These are phyloP conservation scores for Friedmanniomyces endolithicus DNA, from an alignment of 495 filamentous ascomycete genomes.

Conservation along the genomic window DNA sequence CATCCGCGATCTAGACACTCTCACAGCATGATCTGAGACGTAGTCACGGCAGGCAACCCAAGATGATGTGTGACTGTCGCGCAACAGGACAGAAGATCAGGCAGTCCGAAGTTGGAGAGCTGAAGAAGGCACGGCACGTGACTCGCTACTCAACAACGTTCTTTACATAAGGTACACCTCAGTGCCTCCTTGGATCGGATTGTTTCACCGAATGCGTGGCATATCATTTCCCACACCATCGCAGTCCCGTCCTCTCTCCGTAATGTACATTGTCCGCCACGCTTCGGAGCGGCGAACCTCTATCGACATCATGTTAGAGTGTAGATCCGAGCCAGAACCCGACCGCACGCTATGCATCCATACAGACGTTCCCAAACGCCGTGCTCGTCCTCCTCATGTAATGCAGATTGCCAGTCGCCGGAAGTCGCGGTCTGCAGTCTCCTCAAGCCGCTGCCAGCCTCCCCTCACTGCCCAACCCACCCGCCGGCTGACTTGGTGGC, in stretches of 20 bases:
- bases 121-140: too few relatives aligned
- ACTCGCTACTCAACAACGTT: too few relatives aligned
- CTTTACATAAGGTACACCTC: too few relatives aligned
- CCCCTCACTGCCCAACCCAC: slow-evolving; percentile 12
- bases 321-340: neutral
- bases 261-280: neutral
- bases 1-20: neutral
- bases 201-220: too few relatives aligned
- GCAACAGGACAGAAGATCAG: too few relatives aligned
- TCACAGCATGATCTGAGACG: neutral
- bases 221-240: too few relatives aligned
- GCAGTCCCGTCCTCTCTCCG: neutral
- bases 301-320: neutral
- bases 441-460: slow-evolving; percentile 6
- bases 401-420: neutral
- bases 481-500: slow-evolving; percentile 17
- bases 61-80: neutral
- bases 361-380: neutral
- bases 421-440: neutral
- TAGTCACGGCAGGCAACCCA: neutral
- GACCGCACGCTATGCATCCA: neutral
- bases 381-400: neutral
- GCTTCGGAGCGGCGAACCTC: neutral
- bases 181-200: too few relatives aligned
- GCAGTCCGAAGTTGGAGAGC: too few relatives aligned